Base-by-base conservation (phyloP, 129 eudicot genomes). In the Tagetes erecta region DNA sequence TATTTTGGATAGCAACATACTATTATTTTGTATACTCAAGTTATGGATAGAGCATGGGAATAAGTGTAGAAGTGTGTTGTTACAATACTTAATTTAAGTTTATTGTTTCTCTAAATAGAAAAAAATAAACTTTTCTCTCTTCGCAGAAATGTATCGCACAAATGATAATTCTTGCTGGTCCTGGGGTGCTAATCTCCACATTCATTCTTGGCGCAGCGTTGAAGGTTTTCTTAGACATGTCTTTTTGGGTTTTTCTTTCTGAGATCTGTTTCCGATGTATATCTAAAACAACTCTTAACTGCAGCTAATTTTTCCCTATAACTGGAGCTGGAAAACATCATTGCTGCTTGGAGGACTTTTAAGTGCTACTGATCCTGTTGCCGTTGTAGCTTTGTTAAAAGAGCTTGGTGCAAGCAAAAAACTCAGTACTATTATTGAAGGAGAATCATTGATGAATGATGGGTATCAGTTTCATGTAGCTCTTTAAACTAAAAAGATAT, bases 401-500 rank as follows among this genome's bases (percentile, higher is more conserved):
- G 98, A 90, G 75, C 98, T 94, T 80, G 97, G 98, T 75, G 96
- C 98, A 52, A 94, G 96, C 93, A 94, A 94, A 76, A 94, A 94
- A 80, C 79, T 94, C 74, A 88, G 89, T 82, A 94, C 98, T 20
- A 88, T 94, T 66, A 88, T 94, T 74, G 98, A 94, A 83, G 98
- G 98, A 80, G 98, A 94, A 64, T 90, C 98, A 46, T 83, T 94
- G 73, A 94, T 94, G 98, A 94, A 94, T 83, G 98, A 94, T 9
- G 98, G 98, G 98, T 94, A 88, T 76, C n/a, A 34, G 30, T 72
- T 79, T 27, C 42, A 12, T 46, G n/a, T 45, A 51, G 40, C 52
- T 38, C 20, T 57, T 76, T 62, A 6, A 55, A 49, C 37, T 56
- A 57, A 31, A 8, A 59, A 34, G 40, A 59, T 35, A 59, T 59